Evolutionary conservation across 441 rosid genomes (phyloP), one percentile per base, ranked within the genome.

Genomic region (Mallotus repandus): DNA sequence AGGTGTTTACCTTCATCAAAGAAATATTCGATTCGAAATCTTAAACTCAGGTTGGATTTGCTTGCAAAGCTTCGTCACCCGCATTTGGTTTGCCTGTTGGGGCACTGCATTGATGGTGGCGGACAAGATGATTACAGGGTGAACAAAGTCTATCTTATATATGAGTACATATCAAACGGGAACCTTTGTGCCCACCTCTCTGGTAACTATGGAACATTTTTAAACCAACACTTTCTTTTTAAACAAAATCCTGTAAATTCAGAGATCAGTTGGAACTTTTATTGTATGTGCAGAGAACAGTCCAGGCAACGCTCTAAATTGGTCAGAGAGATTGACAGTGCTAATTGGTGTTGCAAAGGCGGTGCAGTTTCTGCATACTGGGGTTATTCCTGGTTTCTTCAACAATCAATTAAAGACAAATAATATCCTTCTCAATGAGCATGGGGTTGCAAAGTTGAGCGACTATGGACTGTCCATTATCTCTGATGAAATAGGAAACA

Each of bases 331-430:
- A 76, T 72, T 89, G 71, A 83, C 82, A 63, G 84, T 84, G 53
- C 78, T 91, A 21, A 84, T 72, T 55, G 86, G 93, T 60, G 84
- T 88, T 45, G 96, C 94, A 59, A 89, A 84, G 80, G 94, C 94
- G 22, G 89, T 90, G 63, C 96, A 88, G 70, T 93, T 88, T 85
- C 87, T 93, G 77, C 98, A 93, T 65, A 89, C 97, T 29, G 97
- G 97, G 73, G 90, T 90, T 41, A 89, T 92, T 69, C 96, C 98
- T 8, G 96, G 98, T 58, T 92, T 91, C 83, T 90, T 86, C 74
- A 88, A 86, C 79, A 92, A 92, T 75, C 73, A 87, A 22, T 80
- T 92, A 79, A 90, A 88, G 83, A 80, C 86, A 19, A 85, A 89
- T 61, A 87, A 87, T 73, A 79, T 92, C 71, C 84, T 92, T 85